These are phyloP conservation scores for Blastobotrys terrestris DNA, from an alignment of 805 yeast genomes.

Conservation along the genomic window DNA sequence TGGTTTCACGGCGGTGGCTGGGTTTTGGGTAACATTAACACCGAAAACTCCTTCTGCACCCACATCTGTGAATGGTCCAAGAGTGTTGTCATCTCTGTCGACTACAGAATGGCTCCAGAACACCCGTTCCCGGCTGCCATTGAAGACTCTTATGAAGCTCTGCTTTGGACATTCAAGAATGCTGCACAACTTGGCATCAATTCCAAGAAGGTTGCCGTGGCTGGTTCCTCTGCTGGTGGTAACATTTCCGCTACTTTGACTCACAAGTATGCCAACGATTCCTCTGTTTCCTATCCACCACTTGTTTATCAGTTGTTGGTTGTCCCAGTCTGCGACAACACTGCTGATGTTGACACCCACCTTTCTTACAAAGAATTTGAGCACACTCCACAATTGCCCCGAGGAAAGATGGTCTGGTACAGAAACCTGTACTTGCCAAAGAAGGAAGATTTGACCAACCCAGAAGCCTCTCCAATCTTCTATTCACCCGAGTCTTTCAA, in stretches of 20 bases:
- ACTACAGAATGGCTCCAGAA: constrained; percentile 48
- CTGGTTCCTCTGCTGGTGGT: constrained; percentile 45
- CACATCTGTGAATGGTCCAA: constrained; percentile 30
- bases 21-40: constrained; percentile 36
- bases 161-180: constrained; percentile 8
- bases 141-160: constrained; percentile 38
- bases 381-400: constrained; percentile 36
- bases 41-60: constrained; percentile 41
- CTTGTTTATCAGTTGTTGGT: constrained; percentile 37
- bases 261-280: constrained; percentile 15
- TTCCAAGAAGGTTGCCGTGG: constrained; percentile 32
- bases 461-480: constrained; percentile 39
- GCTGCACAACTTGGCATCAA: constrained; percentile 10
- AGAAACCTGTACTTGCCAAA: constrained; percentile 37
- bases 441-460: constrained; percentile 25
- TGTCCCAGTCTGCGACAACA: constrained; percentile 26
- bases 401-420: constrained; percentile 43
- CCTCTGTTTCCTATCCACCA: constrained; percentile 30
- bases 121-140: constrained; percentile 43
- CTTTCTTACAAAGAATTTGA: constrained; percentile 31
- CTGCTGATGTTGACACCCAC: constrained; percentile 30
- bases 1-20: constrained; percentile 45
- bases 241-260: constrained; percentile 26
- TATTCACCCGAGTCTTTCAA: constrained; percentile 37
- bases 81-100: constrained; percentile 41